Evolutionary conservation across 2,329 filamentous ascomycete species (phyloP).

Genomic region (Fusarium sp.): DNA sequence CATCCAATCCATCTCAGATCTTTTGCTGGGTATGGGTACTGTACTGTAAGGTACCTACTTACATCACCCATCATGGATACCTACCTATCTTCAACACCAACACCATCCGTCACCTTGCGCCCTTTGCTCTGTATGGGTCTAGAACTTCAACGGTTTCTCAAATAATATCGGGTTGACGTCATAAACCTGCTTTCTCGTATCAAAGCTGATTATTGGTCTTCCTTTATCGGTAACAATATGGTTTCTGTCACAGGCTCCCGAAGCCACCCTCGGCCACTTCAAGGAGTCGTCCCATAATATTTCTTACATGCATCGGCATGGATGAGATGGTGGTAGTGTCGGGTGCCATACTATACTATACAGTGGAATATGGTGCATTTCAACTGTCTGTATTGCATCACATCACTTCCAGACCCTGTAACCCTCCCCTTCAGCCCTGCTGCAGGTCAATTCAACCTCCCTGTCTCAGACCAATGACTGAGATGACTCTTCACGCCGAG

Average conservation of each 20-base stretch:
- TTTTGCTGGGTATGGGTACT: not conserved
- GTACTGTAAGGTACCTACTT: not conserved
- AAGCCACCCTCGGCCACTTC: conserved; percentile 17
- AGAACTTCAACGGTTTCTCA: not conserved
- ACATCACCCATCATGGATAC: not conserved
- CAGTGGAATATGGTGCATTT: conserved; percentile 12
- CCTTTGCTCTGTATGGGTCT: conserved; percentile 1
- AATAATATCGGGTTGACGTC: conserved; percentile 1
- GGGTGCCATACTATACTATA: not conserved
- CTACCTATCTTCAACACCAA: not conserved
- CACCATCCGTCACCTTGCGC: conserved; percentile 6
- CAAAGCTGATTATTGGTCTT: conserved; percentile 1
- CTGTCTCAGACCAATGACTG: conserved; percentile 42
- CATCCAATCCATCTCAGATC: not conserved
- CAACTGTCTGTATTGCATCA: conserved; percentile 26
- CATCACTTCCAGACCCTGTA: conserved; percentile 23
- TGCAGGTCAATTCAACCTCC: conserved; percentile 43
- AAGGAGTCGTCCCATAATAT: not conserved
- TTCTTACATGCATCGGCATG: conserved; percentile 14
- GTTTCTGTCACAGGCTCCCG: conserved; percentile 21
- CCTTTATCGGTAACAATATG: conserved; percentile 6
- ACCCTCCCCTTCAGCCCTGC: conserved; percentile 44
- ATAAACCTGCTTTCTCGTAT: conserved; percentile 1
- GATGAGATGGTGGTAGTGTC: not conserved
- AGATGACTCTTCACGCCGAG: conserved; percentile 46